Evolutionary conservation across 2,329 filamentous ascomycete genomes (phyloP).

Genomic region (Colletotrichum lupini): DNA sequence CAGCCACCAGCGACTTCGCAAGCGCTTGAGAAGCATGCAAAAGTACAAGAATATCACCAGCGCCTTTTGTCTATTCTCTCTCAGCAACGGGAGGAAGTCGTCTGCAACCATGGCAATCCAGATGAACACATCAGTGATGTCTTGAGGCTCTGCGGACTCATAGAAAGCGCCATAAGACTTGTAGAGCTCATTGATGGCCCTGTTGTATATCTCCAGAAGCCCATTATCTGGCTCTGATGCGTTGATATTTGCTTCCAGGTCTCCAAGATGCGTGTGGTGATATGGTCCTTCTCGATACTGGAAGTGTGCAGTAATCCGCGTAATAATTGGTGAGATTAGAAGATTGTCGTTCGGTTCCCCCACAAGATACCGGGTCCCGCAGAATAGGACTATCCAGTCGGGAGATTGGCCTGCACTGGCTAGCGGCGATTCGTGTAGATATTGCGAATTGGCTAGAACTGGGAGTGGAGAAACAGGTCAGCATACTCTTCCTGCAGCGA

Average conservation of each 20-base stretch:
- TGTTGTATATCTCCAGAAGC: slow-evolving; percentile 41
- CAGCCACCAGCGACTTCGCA: slow-evolving; percentile 49
- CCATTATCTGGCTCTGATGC: slow-evolving; percentile 23
- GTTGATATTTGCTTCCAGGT: slow-evolving; percentile 39
- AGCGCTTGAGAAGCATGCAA: slow-evolving; percentile 45
- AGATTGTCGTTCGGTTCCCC: slow-evolving; percentile 18
- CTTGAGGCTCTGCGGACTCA: slow-evolving; percentile 36
- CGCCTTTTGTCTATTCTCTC: slow-evolving; percentile 40
- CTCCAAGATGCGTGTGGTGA: slow-evolving; percentile 38
- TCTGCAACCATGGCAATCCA: slow-evolving; percentile 51
- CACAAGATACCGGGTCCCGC: slow-evolving; percentile 30
- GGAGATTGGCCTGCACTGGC: slow-evolving; percentile 21
- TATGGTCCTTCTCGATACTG: slow-evolving; percentile 27
- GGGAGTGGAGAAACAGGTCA: neutral
- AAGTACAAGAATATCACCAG: slow-evolving; percentile 49
- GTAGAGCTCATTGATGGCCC: slow-evolving; percentile 47
- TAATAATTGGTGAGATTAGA: slow-evolving; percentile 32
- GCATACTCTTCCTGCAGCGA: neutral
- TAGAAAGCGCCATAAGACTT: slow-evolving; percentile 43
- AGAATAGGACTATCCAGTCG: slow-evolving; percentile 39
- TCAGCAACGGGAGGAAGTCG: slow-evolving; percentile 49
- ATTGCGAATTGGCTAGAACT: slow-evolving; percentile 32
- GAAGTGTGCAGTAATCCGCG: slow-evolving; percentile 25
- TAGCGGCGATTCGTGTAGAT: slow-evolving; percentile 26
- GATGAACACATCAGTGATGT: slow-evolving; percentile 51